These are phyloP conservation scores for Corylus heterophylla DNA, from an alignment of 306 rosid species.

Conservation along the genomic window DNA sequence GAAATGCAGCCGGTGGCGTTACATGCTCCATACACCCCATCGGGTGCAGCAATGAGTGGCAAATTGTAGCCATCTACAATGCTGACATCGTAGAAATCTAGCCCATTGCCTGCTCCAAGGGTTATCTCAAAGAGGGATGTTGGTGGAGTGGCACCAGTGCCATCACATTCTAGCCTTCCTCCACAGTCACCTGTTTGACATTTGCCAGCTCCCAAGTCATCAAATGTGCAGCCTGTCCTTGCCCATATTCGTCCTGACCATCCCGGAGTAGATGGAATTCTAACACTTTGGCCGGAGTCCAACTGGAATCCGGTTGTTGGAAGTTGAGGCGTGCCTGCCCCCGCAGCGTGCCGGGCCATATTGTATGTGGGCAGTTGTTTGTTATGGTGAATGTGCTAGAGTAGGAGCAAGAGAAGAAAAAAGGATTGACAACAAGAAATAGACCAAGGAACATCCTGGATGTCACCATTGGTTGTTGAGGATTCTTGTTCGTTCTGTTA, in stretches of 20 bases:
- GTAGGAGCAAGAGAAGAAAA: conserved; percentile 32
- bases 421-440: conserved; percentile 12
- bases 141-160: conserved; percentile 84
- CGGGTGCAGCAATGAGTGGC: conserved; percentile 67
- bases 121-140: conserved; percentile 88
- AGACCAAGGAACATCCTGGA: conserved; percentile 28
- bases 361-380: conserved; percentile 70
- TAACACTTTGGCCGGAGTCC: conserved; percentile 47
- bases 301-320: conserved; percentile 61
- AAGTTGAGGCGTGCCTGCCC: conserved; percentile 61
- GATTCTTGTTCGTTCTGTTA: background rate
- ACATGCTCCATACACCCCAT: conserved; percentile 55
- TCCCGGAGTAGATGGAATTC: conserved; percentile 52
- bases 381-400: conserved; percentile 58
- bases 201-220: conserved; percentile 62
- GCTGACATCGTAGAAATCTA: conserved; percentile 83
- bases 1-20: conserved; percentile 82
- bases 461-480: conserved; percentile 25
- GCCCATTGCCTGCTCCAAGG: conserved; percentile 54
- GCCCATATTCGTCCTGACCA: conserved; percentile 98
- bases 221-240: conserved; percentile 86
- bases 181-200: conserved; percentile 90
- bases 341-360: conserved; percentile 92
- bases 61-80: conserved; percentile 85
- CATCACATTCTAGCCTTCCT: conserved; percentile 78